Base-by-base conservation (phyloP, 345 rosid genomes). In the Lepidium didymum region DNA sequence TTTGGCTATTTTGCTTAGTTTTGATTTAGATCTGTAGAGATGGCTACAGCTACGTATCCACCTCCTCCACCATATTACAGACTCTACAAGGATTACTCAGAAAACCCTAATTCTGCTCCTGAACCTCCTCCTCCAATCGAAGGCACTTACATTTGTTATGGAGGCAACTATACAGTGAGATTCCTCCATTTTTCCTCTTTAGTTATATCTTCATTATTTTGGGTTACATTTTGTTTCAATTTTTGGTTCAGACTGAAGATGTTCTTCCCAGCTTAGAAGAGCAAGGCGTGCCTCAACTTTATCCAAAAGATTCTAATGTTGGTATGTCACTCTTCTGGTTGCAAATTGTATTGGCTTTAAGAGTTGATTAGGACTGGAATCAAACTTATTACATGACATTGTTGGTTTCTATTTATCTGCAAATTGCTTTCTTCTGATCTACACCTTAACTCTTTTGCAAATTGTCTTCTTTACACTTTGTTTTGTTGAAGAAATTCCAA, bases 221-320 rank as follows among this genome's bases (percentile, higher is more conserved):
- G 51, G 31, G 19, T 38, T 45, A 7, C 5, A 16, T 2, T 50
- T 25, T 58, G 7, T 29, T 34, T 4, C 18, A 15, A 18, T 7
- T 57, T 10, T 56, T 10, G 50, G 10, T 75, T 52, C 68, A 91
- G 97, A 94, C n/a, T n/a, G 93, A 88, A 23, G 89, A 87, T 77
- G 87, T 83, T 79, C 88, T 91, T 70, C 97, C 97, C 1, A 87
- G 85, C 83, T 82, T 89, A 82, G 97, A 91, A 78, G 96, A 91
- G 35, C 94, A 89, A 66, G 97, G 97, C 45, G 90, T 84, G 21
- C 85, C 86, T 42, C 96, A 87, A 71, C 84, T 91, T 50, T 89
- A 87, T 61, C 83, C 94, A 0, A 81, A 81, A 70, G 90, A 87
- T 50, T 85, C 86, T 6, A 83, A 85, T 78, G 69, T 89, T 29